Evolutionary conservation across 1,139 yeast species (phyloP).

Genomic region (Ogataea hybrid): DNA sequence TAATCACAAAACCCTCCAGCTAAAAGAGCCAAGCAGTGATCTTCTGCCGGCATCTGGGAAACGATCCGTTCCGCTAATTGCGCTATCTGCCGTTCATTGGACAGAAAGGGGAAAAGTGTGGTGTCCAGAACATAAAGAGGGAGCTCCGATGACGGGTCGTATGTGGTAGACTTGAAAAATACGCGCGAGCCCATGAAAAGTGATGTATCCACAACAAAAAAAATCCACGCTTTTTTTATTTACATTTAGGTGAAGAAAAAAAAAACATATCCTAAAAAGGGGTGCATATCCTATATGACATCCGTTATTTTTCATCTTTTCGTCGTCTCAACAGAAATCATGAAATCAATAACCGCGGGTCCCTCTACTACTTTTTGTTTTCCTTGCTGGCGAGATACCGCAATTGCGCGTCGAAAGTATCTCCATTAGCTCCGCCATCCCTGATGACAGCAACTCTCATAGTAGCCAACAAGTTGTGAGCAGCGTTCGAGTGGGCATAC

Average conservation of each 20-base stretch:
- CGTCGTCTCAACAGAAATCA: conserved; percentile 3
- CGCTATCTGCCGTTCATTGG: conserved; percentile 16
- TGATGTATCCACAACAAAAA: conserved; percentile 1
- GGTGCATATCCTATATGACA: background rate
- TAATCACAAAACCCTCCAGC: conserved; percentile 29
- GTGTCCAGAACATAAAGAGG: conserved; percentile 32
- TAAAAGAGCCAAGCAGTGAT: conserved; percentile 26
- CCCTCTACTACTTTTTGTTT: conserved; percentile 10
- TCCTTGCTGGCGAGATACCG: conserved; percentile 47
- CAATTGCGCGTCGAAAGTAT: conserved; percentile 54
- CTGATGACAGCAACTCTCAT: conserved; percentile 94
- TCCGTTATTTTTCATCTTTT: background rate
- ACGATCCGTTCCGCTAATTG: conserved; percentile 19
- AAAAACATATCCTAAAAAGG: conserved; percentile 5
- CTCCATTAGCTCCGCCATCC: conserved; percentile 54
- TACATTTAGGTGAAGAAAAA: conserved; percentile 1
- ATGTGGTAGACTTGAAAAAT: conserved; percentile 23
- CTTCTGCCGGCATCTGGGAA: conserved; percentile 21
- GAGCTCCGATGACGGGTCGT: conserved; percentile 25
- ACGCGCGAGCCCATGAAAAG: conserved; percentile 14
- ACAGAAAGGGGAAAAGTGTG: conserved; percentile 24
- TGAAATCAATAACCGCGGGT: conserved; percentile 4
- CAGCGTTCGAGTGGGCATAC: conserved; percentile 95
- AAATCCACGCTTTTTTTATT: background rate
- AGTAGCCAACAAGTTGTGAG: conserved; percentile 91